Evolutionary conservation across 495 filamentous ascomycete species (phyloP).

Genomic region (Podospora tetraspora): DNA sequence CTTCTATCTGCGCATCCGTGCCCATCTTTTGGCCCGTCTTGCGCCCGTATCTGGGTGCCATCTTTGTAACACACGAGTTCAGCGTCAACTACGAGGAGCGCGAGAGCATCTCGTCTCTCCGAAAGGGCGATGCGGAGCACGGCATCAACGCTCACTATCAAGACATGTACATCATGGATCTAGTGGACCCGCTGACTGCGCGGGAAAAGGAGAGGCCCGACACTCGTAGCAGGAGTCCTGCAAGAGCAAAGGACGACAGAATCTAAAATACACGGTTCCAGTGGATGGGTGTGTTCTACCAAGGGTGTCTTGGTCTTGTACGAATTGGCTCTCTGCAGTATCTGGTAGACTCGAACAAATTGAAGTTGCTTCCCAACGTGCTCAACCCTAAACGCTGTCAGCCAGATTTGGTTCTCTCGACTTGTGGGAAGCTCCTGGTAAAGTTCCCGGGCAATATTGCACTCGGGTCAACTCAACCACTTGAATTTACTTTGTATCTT

Average conservation of each 20-base stretch:
- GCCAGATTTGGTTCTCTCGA: background rate
- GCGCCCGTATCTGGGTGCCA: conserved; percentile 24
- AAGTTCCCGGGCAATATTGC: too few relatives aligned
- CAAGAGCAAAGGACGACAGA: background rate
- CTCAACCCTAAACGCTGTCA: background rate
- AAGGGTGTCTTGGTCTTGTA: background rate
- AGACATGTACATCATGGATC: background rate
- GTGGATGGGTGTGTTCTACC: background rate
- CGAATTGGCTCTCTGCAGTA: background rate
- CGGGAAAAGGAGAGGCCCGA: background rate
- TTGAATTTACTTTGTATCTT: too few relatives aligned
- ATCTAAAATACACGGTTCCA: background rate
- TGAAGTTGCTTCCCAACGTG: background rate
- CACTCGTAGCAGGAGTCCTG: background rate
- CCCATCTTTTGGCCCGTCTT: conserved; percentile 34
- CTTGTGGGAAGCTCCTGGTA: background rate
- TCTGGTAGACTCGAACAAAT: background rate
- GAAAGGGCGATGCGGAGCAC: background rate
- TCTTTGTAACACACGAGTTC: conserved; percentile 33
- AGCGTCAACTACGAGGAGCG: conserved; percentile 26
- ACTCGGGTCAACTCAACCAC: too few relatives aligned
- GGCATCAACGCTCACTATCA: background rate
- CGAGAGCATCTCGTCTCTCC: background rate
- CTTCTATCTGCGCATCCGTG: conserved; percentile 32
- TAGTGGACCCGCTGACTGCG: background rate